Evolutionary conservation across 164 flowering plant genomes (phyloP), one percentile per base, ranked within the genome.

Genomic region (Sedum album): DNA sequence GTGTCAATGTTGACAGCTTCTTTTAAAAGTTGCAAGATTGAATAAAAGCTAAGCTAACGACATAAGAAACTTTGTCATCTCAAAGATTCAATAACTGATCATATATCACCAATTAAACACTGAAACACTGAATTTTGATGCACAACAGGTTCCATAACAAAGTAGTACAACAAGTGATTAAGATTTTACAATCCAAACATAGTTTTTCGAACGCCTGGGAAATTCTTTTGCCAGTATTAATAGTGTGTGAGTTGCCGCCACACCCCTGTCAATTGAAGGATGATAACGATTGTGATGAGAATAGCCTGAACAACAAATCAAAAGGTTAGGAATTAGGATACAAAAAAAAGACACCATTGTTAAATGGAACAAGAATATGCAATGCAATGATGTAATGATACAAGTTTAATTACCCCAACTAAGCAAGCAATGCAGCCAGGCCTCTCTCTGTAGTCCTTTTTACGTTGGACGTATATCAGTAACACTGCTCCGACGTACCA

Each of bases 371-470:
- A 44, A 44, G 28, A 5, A 23, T 53, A 21, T 21, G 14, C 28
- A 53, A 49, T 53, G 1, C 8, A 44, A 23, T n/a, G n/a, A n/a
- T n/a, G 13, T 21, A 23, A 53, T n/a, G 48, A 11, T 5, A 42
- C 15, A 15, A 42, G 48, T 46, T 44, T 13, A 44, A 1, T 57
- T 57, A 57, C 62, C 31, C 62, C 62, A 0, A 57, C 20, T 28
- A 57, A 28, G 62, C 62, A 57, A 57, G 62, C 62, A 10, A 57
- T 11, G 20, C 62, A 57, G 1, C 62, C 62, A 15, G 62, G 62
- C 31, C 20, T 57, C 20, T 57, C 62, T 28, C 62, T 33, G 62
- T 57, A 57, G 62, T 57, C 62, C 31, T 57, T 57, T 15, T 57
- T 57, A 25, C 18, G 62, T 11, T 13, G 13, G 20, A 57, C 62